These are phyloP conservation scores for Herpotrichia juniperi DNA, from an alignment of 2,329 filamentous ascomycete genomes.

Conservation along the genomic window DNA sequence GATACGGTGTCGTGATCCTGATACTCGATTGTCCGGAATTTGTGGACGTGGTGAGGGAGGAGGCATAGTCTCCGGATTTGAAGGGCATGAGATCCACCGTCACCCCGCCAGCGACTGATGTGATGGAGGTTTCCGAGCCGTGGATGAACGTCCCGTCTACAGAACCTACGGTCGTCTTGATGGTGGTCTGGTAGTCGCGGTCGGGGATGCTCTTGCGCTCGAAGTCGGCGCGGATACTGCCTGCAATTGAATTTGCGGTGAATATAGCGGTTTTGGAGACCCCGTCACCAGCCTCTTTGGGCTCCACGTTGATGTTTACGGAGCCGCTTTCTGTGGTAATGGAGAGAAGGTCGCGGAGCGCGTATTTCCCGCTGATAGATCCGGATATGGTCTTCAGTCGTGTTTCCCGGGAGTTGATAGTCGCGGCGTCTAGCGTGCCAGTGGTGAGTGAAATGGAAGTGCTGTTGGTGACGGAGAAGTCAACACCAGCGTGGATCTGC, in stretches of 20 bases:
- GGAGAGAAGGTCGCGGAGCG: constrained; percentile 47
- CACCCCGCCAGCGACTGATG: constrained; percentile 46
- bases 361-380: constrained; percentile 49
- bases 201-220: constrained; percentile 44
- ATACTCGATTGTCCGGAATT: constrained; percentile 43
- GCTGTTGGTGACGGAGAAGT: constrained; percentile 38
- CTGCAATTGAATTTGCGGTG: constrained; percentile 39
- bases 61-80: constrained; percentile 29
- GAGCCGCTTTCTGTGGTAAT: constrained; percentile 50
- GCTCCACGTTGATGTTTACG: constrained; percentile 48
- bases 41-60: constrained; percentile 41
- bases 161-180: constrained; percentile 46
- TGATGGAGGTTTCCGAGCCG: constrained; percentile 44
- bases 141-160: constrained; percentile 50
- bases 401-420: constrained; percentile 47
- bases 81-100: constrained; percentile 46
- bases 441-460: constrained; percentile 42
- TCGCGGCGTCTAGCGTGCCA: constrained; percentile 39
- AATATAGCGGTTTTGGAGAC: constrained; percentile 45
- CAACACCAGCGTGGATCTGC: constrained; percentile 38
- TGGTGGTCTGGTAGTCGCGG: constrained; percentile 49
- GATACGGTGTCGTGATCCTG: constrained; percentile 41
- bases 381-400: constrained; percentile 47
- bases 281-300: constrained; percentile 37
- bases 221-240: constrained; percentile 46